Evolutionary conservation across 2,329 filamentous ascomycete genomes (phyloP), one percentile per base, ranked within the genome.

Genomic region (Rhynchosporium graminicola): DNA sequence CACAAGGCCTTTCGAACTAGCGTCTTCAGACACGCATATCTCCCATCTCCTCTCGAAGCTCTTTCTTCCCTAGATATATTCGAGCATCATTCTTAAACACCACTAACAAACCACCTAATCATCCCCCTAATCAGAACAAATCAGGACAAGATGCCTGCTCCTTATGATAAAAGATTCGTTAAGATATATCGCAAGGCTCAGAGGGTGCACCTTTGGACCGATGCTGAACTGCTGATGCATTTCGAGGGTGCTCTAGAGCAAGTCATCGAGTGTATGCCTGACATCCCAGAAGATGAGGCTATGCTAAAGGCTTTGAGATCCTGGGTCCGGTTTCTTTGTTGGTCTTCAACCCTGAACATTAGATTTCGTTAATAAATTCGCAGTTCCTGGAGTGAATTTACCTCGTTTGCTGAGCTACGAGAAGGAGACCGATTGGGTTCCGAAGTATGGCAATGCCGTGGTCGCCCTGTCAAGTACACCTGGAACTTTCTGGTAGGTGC

Each of bases 101-200:
- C 20, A 40, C 10, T 5, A 36, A 2, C 33, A 20, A 54, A 40
- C 33, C 42, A 13, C 48, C 20, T 7, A 31, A 52, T 2, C n/a
- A 20, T n/a, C 5, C 50, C 20, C 36, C 20, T 8, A 10, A 42
- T 10, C 50, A 13, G 26, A 4, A 33, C 13, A 0, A 12, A 26
- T 20, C 15, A 15, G n/a, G 10, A 28, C 33, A 54, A 40, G n/a
- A 54, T 40, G 50, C 50, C 50, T 12, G 50, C 50, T 4, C 50
- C 50, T 10, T 7, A 54, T n/a, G 50, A 54, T 15, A 38, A 42
- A 54, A 54, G 50, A 54, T 54, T 54, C 33, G 3, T 12, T 10
- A 40, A 28, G 10, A 40, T 54, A 9, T 40, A 26, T 7, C 5
- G 38, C 3, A 15, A 10, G 3, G 50, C 33, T 26, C 50, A 52